These are phyloP conservation scores for Ustilago xerochloae DNA, from an alignment of 1,284 basidiomycete genomes.

Conservation along the genomic window DNA sequence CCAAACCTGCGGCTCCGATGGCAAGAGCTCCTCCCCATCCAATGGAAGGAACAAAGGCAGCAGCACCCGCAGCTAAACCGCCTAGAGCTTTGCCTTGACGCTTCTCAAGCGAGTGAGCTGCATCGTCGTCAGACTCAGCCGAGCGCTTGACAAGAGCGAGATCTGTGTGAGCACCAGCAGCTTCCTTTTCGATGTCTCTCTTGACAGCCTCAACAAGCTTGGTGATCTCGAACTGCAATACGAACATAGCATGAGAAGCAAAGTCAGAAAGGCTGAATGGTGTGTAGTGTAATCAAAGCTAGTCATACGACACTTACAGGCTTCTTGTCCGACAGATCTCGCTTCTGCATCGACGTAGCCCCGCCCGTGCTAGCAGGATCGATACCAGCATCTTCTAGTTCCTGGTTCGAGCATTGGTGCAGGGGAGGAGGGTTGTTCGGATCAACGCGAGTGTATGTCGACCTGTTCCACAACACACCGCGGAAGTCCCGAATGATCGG, in stretches of 20 bases:
- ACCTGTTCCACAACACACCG: conserved; percentile 33
- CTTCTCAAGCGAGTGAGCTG: conserved; percentile 7
- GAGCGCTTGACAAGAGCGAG: neutral
- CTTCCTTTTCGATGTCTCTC: neutral
- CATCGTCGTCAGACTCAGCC: neutral
- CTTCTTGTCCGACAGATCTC: neutral
- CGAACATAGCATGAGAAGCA: too few relatives aligned
- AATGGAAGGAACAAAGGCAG: conserved; percentile 12
- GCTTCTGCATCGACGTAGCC: conserved; percentile 13
- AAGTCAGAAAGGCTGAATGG: neutral
- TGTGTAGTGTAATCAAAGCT: too few relatives aligned
- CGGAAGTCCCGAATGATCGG: conserved; percentile 26
- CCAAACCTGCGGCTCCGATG: conserved; percentile 5
- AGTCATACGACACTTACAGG: neutral
- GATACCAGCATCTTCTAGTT: neutral
- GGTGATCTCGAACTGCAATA: neutral
- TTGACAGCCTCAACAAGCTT: conserved; percentile 3
- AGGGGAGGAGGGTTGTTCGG: conserved; percentile 9
- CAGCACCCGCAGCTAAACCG: neutral
- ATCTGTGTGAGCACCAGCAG: neutral
- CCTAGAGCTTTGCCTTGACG: neutral
- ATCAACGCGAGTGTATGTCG: conserved; percentile 22
- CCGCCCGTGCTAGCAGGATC: neutral
- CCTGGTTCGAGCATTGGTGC: conserved; percentile 10
- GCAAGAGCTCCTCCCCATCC: neutral